These are phyloP conservation scores for Plasmodium inui DNA, from an alignment of 169 alveolate species.

Conservation along the genomic window DNA sequence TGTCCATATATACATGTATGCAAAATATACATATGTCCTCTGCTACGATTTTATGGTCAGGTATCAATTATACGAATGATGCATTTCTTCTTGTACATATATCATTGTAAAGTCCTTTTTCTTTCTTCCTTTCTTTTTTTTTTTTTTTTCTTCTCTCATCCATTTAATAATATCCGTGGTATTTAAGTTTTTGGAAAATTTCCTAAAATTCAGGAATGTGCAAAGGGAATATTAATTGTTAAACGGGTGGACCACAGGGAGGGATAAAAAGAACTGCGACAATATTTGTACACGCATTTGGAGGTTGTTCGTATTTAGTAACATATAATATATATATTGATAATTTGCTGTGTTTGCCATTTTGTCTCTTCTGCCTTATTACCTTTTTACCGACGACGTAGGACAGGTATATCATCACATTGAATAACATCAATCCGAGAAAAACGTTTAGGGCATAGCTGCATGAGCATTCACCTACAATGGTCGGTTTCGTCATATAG, in stretches of 20 bases:
- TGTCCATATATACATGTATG: not conserved
- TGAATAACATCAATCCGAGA: constrained; percentile 26
- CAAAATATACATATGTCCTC: not conserved
- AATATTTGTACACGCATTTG: not conserved
- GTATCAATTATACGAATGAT: not conserved
- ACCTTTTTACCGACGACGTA: constrained; percentile 43
- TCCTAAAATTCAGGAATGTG: constrained; percentile 10
- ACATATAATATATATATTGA: not conserved
- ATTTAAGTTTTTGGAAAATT: constrained; percentile 28
- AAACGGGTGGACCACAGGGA: not conserved
- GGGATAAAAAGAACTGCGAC: not conserved
- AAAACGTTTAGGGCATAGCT: constrained; percentile 16
- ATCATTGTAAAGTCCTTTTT: not conserved
- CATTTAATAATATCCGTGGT: constrained; percentile 48
- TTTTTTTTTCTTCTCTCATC: not conserved
- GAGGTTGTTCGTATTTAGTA: not conserved
- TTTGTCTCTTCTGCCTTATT: not conserved
- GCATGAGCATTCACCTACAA: constrained; percentile 23
- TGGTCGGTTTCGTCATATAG: not conserved
- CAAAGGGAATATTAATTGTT: not conserved
- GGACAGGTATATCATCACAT: constrained; percentile 18
- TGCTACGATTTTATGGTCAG: not conserved
- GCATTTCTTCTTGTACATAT: not conserved
- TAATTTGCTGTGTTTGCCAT: not conserved
- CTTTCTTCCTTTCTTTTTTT: not conserved